These are phyloP conservation scores for Centaurea solstitialis DNA, from an alignment of 129 eudicot genomes.

Conservation along the genomic window DNA sequence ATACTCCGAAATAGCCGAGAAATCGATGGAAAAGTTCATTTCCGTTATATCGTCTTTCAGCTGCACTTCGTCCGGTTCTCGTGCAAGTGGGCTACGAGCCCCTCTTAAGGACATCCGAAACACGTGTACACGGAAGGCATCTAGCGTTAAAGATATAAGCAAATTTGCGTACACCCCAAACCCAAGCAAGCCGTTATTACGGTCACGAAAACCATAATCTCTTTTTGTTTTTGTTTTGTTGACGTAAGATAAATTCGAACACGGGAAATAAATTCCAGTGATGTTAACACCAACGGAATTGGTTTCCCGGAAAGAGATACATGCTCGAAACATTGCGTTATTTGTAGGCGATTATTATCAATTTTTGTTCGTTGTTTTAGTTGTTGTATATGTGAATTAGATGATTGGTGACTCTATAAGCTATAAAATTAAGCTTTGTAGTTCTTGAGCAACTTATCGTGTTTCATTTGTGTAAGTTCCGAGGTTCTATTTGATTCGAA, in stretches of 20 bases:
- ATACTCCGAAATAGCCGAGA: conserved; percentile 84
- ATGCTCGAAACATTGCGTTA: background rate
- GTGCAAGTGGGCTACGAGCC: conserved; percentile 96
- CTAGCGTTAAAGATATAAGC: conserved; percentile 22
- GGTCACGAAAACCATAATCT: conserved; percentile 12
- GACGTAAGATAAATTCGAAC: too few species aligned
- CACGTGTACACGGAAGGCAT: conserved; percentile 49
- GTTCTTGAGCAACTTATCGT: background rate
- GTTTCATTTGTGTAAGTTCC: background rate
- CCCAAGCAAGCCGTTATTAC: conserved; percentile 11
- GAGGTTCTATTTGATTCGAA: too few species aligned
- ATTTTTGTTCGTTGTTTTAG: background rate
- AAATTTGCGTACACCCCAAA: conserved; percentile 30
- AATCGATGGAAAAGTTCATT: conserved; percentile 81
- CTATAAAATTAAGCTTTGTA: background rate
- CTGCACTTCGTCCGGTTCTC: conserved; percentile 77
- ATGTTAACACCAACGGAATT: background rate
- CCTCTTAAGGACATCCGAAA: conserved; percentile 78
- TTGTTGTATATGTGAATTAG: background rate
- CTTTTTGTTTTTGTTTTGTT: background rate
- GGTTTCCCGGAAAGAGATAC: background rate
- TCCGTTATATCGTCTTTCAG: conserved; percentile 74
- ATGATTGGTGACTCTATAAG: background rate
- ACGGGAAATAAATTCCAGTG: background rate
- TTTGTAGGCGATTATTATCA: background rate